Evolutionary conservation across 441 rosid species (phyloP), one percentile per base, ranked within the genome.

Genomic region (Raphanus hybrid): DNA sequence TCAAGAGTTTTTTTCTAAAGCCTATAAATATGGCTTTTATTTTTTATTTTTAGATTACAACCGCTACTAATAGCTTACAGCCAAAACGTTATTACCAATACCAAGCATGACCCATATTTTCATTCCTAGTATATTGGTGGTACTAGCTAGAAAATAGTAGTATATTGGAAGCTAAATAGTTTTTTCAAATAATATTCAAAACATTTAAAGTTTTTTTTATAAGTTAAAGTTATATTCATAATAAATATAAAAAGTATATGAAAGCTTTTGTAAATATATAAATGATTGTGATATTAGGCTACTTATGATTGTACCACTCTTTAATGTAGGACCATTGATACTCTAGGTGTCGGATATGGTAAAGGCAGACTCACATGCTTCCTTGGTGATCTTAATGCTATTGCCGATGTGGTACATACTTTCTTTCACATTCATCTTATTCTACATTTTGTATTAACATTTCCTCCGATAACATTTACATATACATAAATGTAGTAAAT

Each of bases 291-390:
- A 41, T 41, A 41, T 41, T 41, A 41, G 48, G n/a, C 48, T 41
- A 48, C 54, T 50, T 50, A 15, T 50, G 18, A 14, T 50, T 72
- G 26, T 37, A 39, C n/a, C 41, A 43, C n/a, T 57, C 29, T 71
- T 69, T 14, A 55, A 39, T 64, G 58, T 79, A 94, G 99, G 81
- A 92, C 99, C 34, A 86, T 94, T 69, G 98, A 94, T 73, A 90
- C 91, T 82, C 27, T 92, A 34, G 91, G 87, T 1, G 82, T 90
- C 64, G 94, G 91, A 26, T 94, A 89, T 71, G 98, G 86, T 0
- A 94, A 85, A 82, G 98, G 99, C 68, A 90, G 77, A 65, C 73
- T 94, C 35, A 82, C 91, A 8, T 90, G 89, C 81, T 90, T 94
- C 57, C 90, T 90, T 8, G 82, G 85, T 61, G 94, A 90, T 81